Evolutionary conservation across 495 filamentous ascomycete genomes (phyloP).

Genomic region (Aspergillus homomorphus): DNA sequence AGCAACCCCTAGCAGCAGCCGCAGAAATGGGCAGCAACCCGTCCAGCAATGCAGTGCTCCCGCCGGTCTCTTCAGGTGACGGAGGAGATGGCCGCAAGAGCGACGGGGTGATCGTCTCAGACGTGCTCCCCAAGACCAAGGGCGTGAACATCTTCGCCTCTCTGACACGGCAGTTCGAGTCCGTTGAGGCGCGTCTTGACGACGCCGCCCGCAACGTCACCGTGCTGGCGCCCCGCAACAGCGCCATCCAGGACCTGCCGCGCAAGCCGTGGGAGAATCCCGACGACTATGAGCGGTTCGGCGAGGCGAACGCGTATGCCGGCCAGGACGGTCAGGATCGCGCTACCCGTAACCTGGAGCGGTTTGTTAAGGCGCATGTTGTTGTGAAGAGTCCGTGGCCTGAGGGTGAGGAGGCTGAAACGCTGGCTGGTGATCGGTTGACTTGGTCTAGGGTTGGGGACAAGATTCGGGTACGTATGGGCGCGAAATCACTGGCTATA

Average conservation of each 20-base stretch:
- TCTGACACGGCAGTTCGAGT: conserved; percentile 76
- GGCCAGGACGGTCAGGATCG: conserved; percentile 75
- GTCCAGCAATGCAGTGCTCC: conserved; percentile 37
- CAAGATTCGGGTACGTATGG: conserved; percentile 57
- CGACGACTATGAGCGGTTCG: conserved; percentile 69
- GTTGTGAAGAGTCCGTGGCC: conserved; percentile 75
- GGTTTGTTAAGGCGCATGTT: conserved; percentile 87
- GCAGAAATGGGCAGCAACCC: conserved; percentile 30
- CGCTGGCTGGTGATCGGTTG: conserved; percentile 66
- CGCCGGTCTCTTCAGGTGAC: no score
- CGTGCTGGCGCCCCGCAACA: conserved; percentile 84
- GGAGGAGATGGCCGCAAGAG: no score
- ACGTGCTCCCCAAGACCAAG: conserved; percentile 79
- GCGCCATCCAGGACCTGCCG: conserved; percentile 71
- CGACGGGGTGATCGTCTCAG: conserved; percentile 61
- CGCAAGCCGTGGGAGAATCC: conserved; percentile 95
- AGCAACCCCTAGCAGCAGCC: conserved; percentile 16
- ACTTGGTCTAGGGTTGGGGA: conserved; percentile 81
- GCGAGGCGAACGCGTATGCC: conserved; percentile 70
- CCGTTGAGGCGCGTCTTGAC: conserved; percentile 67
- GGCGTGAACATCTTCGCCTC: conserved; percentile 85
- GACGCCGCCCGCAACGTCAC: conserved; percentile 72
- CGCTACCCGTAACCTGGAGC: conserved; percentile 71
- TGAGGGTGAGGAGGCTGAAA: conserved; percentile 68
- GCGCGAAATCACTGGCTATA: no score